Evolutionary conservation across 73 alveolate species (phyloP), one percentile per base, ranked within the genome.

Genomic region (Paramecium octaurelia): DNA sequence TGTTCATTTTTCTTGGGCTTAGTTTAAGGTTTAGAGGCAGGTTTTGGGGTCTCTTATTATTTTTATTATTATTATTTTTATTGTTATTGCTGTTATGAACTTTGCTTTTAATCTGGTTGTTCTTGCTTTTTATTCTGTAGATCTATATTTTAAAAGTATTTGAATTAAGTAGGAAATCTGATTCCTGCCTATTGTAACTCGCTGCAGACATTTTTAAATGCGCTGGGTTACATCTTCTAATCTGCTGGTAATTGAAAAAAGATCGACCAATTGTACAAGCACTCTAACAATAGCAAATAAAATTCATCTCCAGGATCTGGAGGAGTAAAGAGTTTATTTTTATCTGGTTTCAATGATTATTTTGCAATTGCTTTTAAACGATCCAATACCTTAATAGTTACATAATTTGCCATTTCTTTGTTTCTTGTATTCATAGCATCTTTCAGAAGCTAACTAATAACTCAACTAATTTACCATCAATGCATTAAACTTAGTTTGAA

Each of bases 361-460:
- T 64, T 64, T 64, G 84, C 84, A 1, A 64, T 64, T 64, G 84
- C 46, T 34, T 64, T 64, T 34, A 64, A 64, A 31, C 84, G 84
- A 64, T 64, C 84, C 20, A 64, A 34, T 27, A 64, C 6, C 31
- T 64, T 64, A 3, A 14, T 64, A 5, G 84, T 64, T 14, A 64
- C 84, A 64, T 64, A 64, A 31, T 64, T 24, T 27, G 50, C 84
- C 3, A 64, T 27, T 34, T 64, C 84, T 24, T 64, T 64, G 12
- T 64, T 12, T 64, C 84, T 64, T 64, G 84, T 64, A 34, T 64
- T 48, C 84, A 64, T 64, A 3, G 84, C 84, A 10, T 64, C 84
- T 64, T 64, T 64, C 0, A 64, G 48, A 31, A 64, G 84, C 84
- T 64, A 64, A 16, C 6, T 9, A 16, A 23, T 27, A 27, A 31